These are phyloP conservation scores for Phytophthora capsici DNA, from an alignment of 352 stramenopile species.

Conservation along the genomic window DNA sequence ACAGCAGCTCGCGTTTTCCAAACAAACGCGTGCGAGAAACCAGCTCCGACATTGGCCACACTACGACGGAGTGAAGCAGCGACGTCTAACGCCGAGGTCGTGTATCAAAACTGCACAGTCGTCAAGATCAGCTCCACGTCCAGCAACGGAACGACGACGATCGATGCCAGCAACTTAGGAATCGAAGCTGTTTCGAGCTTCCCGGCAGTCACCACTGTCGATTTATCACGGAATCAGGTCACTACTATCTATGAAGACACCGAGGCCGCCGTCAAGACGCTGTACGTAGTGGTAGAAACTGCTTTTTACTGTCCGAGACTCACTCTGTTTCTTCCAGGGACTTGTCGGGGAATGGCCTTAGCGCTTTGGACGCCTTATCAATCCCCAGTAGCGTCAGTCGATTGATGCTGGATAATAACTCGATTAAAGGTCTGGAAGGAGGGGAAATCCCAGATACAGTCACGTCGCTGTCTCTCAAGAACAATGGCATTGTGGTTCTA, in stretches of 20 bases:
- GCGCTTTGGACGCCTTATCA: slow-evolving; percentile 28
- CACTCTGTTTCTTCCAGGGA: slow-evolving; percentile 17
- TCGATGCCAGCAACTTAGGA: slow-evolving; percentile 35
- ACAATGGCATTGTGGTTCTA: slow-evolving; percentile 34
- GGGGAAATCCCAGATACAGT: slow-evolving; percentile 33
- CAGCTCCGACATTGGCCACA: slow-evolving; percentile 32
- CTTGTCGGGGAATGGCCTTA: slow-evolving; percentile 40
- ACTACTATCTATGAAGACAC: slow-evolving; percentile 39
- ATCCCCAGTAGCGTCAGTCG: slow-evolving; percentile 33
- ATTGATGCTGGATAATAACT: slow-evolving; percentile 38
- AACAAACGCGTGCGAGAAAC: slow-evolving; percentile 26
- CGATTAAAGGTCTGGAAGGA: slow-evolving; percentile 16
- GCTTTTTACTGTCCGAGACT: slow-evolving; percentile 12
- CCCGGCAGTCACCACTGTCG: slow-evolving; percentile 30
- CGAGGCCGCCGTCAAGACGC: slow-evolving; percentile 31
- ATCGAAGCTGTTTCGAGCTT: slow-evolving; percentile 42
- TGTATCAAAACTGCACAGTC: slow-evolving; percentile 42
- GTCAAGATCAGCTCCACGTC: slow-evolving; percentile 32
- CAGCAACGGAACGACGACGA: slow-evolving; percentile 32
- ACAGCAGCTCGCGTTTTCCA: slow-evolving; percentile 7
- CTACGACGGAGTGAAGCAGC: slow-evolving; percentile 22
- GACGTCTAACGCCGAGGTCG: slow-evolving; percentile 30
- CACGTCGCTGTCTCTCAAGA: slow-evolving; percentile 33
- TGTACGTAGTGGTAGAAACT: slow-evolving; percentile 23
- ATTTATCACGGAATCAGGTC: slow-evolving; percentile 37